These are phyloP conservation scores for Domatiomyces catenatus DNA, from an alignment of 2,329 filamentous ascomycete genomes.

Conservation along the genomic window DNA sequence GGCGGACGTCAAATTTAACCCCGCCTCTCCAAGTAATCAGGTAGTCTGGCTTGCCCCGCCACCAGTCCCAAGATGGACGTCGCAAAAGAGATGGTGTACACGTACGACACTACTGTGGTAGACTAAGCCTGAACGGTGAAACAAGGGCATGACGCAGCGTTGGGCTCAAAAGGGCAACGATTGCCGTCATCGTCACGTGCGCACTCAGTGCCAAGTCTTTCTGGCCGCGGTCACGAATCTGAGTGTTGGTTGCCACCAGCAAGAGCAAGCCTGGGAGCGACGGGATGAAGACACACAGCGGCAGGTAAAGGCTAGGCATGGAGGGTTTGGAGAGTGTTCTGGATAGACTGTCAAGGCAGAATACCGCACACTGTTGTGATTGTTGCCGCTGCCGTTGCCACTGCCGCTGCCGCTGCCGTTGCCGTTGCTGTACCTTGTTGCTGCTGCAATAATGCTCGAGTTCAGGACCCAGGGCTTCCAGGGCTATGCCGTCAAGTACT, in stretches of 20 bases:
- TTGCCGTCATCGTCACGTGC: neutral
- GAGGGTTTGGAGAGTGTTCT: neutral
- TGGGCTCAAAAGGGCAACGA: too few relatives aligned
- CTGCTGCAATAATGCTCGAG: slow-evolving; percentile 56
- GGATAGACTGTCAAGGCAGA: neutral
- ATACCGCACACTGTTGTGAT: neutral
- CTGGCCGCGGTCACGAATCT: neutral
- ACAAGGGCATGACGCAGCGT: too few relatives aligned
- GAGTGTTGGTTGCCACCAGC: neutral
- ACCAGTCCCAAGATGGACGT: too few relatives aligned
- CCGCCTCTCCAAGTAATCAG: too few relatives aligned
- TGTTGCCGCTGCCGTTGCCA: too few relatives aligned
- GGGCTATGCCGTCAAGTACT: slow-evolving; percentile 95
- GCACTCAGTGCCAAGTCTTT: neutral
- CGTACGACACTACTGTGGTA: too few relatives aligned
- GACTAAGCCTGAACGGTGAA: too few relatives aligned
- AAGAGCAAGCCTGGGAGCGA: neutral
- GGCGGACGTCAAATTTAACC: too few relatives aligned
- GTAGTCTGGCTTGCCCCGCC: too few relatives aligned
- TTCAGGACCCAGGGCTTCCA: slow-evolving; percentile 89
- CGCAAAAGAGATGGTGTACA: too few relatives aligned
- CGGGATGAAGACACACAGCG: neutral
- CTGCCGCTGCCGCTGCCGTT: neutral
- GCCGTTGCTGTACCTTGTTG: too few relatives aligned
- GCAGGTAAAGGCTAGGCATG: neutral